Evolutionary conservation across 805 yeast species (phyloP).

Genomic region (Ogataea degrootiae): DNA sequence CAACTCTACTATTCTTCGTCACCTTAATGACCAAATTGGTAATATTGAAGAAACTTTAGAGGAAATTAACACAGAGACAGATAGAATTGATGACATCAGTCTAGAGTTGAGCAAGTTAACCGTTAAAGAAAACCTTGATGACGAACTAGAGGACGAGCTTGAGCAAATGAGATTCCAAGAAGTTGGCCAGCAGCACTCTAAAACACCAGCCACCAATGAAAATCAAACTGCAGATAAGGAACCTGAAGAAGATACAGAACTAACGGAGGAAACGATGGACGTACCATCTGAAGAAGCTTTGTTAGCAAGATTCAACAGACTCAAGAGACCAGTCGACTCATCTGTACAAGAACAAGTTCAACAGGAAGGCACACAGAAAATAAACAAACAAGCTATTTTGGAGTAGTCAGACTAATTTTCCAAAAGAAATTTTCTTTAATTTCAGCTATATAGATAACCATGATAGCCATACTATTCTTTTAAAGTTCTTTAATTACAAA

Average conservation of each 20-base stretch:
- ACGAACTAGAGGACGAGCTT: conserved; percentile 23
- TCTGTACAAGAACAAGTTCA: background rate
- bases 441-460: too few species aligned
- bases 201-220: background rate
- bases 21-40: conserved; percentile 20
- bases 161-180: conserved; percentile 8
- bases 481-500: too few species aligned
- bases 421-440: too few species aligned
- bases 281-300: background rate
- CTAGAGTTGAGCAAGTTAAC: conserved; percentile 8
- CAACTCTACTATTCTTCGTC: conserved; percentile 20
- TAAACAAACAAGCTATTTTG: background rate
- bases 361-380: background rate
- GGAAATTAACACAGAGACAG: conserved; percentile 13
- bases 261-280: background rate
- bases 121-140: conserved; percentile 8
- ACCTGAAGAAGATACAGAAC: background rate
- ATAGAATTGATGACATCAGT: conserved; percentile 16
- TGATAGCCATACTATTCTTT: too few species aligned
- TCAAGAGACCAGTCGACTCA: background rate
- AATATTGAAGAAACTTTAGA: conserved; percentile 20
- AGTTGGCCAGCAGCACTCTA: background rate
- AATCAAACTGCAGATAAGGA: background rate
- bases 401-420: background rate
- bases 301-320: background rate